Base-by-base conservation (phyloP, 306 rosid species). In the Abrus pulchellus region DNA sequence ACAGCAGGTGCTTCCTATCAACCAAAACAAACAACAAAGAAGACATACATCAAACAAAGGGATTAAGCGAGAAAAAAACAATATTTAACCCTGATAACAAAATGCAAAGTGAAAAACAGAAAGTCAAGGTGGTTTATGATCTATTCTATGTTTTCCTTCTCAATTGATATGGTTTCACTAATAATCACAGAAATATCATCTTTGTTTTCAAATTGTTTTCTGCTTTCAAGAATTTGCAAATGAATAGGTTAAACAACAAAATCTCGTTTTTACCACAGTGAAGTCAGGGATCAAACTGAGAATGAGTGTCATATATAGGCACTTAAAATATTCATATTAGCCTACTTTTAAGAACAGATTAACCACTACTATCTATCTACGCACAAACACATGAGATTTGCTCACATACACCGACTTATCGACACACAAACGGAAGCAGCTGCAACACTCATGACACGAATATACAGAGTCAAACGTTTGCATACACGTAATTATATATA, bases 1-100 rank as follows among this genome's bases (percentile, higher is more conserved):
- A 94, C 86, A n/a, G 97, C 97, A 79, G 97, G 97, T 77, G 86
- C 87, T 84, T 94, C 99, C 97, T 94, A 73, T 8, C 64, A 70
- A 72, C 65, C 85, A 77, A 71, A 77, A 61, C 80, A 62, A 61
- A 53, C 34, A 33, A 55, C 8, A 69, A 28, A 72, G 52, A 38
- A 45, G 10, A 20, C 65, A 43, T 52, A 74, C 44, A 74, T 56
- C 33, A 72, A 74, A 82, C 7, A 1, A 40, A 72, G 2, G 6
- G 47, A 67, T 10, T 30, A 59, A 14, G 28, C 13, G 67, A 74
- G 32, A 56, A 56, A 48, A n/a, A 60, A 3, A 32, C 14, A 41
- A 63, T 7, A 32, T 5, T 1, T 38, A 50, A 12, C 32, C 50
- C n/a, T 9, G 44, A 32, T 27, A 7, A 20, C 60, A 63, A 79